These are phyloP conservation scores for Jaltomata sinuosa DNA, from an alignment of 257 asterid genomes.

Conservation along the genomic window DNA sequence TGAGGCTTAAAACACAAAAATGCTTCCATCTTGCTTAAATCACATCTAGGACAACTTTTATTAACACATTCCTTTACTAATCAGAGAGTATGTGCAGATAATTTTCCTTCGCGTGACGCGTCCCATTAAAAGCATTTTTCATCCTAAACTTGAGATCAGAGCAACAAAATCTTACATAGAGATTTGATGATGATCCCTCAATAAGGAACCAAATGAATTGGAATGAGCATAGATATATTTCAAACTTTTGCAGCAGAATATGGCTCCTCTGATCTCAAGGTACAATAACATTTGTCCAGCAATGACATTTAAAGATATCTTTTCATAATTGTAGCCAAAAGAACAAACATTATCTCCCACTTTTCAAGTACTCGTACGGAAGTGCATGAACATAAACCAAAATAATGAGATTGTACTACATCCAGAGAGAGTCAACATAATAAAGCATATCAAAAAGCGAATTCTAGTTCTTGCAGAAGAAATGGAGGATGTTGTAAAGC, in stretches of 20 bases:
- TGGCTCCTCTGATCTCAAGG: neutral
- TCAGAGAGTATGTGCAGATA: neutral
- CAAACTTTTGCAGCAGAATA: neutral
- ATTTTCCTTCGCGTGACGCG: neutral
- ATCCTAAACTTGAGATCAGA: neutral
- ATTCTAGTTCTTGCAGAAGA: neutral
- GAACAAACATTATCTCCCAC: neutral
- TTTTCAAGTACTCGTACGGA: neutral
- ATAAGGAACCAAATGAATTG: neutral
- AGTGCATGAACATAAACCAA: neutral
- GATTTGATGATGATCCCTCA: neutral
- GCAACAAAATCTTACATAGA: neutral
- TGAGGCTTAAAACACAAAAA: neutral
- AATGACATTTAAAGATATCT: neutral
- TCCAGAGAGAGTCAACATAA: neutral
- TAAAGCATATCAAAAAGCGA: neutral
- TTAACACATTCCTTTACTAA: neutral
- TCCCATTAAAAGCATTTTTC: neutral
- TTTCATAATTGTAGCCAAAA: neutral
- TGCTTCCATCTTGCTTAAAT: neutral
- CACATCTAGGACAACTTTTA: neutral
- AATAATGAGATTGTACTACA: neutral
- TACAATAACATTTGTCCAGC: neutral
- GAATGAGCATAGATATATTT: neutral
- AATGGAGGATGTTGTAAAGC: neutral